These are phyloP conservation scores for Gentiana straminea DNA, from an alignment of 257 asterid species.

Conservation along the genomic window DNA sequence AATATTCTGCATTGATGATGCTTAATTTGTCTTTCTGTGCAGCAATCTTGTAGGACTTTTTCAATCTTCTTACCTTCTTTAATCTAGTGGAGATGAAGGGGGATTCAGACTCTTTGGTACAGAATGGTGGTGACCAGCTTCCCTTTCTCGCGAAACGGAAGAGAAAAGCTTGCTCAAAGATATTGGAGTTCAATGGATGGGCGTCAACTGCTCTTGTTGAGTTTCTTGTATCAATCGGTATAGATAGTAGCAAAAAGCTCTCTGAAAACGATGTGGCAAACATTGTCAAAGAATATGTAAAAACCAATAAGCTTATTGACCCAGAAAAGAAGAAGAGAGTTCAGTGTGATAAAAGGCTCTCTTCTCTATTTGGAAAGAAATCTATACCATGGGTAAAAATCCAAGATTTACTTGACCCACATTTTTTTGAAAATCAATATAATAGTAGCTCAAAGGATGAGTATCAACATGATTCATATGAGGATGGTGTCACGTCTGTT, in stretches of 20 bases:
- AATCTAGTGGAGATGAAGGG: slow-evolving; percentile 32
- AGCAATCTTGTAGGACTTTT: background rate
- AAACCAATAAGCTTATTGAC: slow-evolving; percentile 38
- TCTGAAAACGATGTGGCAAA: slow-evolving; percentile 50
- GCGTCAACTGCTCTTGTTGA: slow-evolving; percentile 70
- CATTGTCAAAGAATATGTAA: slow-evolving; percentile 41
- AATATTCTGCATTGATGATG: too few relatives aligned
- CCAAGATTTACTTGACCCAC: slow-evolving; percentile 59
- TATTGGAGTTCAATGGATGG: slow-evolving; percentile 62
- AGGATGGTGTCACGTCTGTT: slow-evolving; percentile 20
- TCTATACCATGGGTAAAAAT: slow-evolving; percentile 41
- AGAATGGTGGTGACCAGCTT: slow-evolving; percentile 27
- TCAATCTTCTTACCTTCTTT: background rate
- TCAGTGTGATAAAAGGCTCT: slow-evolving; percentile 56
- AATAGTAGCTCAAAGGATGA: slow-evolving; percentile 66
- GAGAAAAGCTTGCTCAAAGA: slow-evolving; percentile 40
- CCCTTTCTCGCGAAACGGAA: slow-evolving; percentile 41
- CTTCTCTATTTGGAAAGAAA: slow-evolving; percentile 60
- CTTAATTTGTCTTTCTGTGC: too few relatives aligned
- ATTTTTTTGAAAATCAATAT: slow-evolving; percentile 62
- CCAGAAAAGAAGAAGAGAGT: slow-evolving; percentile 66
- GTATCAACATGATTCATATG: slow-evolving; percentile 36
- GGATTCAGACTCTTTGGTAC: slow-evolving; percentile 44
- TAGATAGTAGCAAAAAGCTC: slow-evolving; percentile 40
- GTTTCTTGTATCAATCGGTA: slow-evolving; percentile 66